Percentiles rank a stretch among this genome's conserved stretches.
These are phyloP conservation scores for Neostapfia colusana DNA, from an alignment of 176 grass and related monocot genomes.

Conservation along the genomic window DNA sequence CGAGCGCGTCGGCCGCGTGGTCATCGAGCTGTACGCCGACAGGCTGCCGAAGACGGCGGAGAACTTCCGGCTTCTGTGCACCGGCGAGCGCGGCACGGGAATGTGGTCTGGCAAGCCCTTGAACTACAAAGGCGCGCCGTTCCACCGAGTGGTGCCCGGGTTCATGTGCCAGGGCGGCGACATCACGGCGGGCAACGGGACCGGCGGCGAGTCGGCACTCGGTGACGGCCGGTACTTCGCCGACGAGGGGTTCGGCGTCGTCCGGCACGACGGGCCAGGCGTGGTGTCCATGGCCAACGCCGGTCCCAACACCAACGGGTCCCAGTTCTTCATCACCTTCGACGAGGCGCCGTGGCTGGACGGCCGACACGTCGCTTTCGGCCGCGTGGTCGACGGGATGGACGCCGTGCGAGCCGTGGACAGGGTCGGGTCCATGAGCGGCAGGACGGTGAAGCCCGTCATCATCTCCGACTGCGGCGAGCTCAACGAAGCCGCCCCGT, in stretches of 20 bases:
- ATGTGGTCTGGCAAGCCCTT: constrained; percentile 17
- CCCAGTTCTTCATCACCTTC: constrained; percentile 65
- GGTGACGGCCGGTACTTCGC: constrained; percentile 28
- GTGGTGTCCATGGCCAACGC: constrained; percentile 65
- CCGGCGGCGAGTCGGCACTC: constrained; percentile 48
- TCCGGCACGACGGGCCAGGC: constrained; percentile 36
- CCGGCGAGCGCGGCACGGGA: constrained; percentile 16
- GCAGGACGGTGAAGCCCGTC: constrained; percentile 42
- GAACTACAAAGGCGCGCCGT: constrained; percentile 44
- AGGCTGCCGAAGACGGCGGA: constrained; percentile 41
- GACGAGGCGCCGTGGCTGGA: constrained; percentile 51
- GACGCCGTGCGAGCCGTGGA: constrained; percentile 26
- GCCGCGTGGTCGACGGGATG: constrained; percentile 43
- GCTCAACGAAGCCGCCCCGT: neutral
- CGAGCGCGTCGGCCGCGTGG: constrained; percentile 18
- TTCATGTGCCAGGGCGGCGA: constrained; percentile 73
- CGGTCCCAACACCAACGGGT: constrained; percentile 61
- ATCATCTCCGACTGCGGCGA: constrained; percentile 49
- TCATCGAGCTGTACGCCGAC: constrained; percentile 50
- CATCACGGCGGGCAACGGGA: constrained; percentile 50
- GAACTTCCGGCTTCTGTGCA: constrained; percentile 61
- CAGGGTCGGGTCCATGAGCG: constrained; percentile 34
- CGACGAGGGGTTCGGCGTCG: constrained; percentile 40
- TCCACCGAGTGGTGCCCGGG: constrained; percentile 60
- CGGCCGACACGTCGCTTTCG: constrained; percentile 55